Conservation (phyloP, 192 early-diverging fungal genomes). For the Lunasporangiospora selenospora region DNA sequence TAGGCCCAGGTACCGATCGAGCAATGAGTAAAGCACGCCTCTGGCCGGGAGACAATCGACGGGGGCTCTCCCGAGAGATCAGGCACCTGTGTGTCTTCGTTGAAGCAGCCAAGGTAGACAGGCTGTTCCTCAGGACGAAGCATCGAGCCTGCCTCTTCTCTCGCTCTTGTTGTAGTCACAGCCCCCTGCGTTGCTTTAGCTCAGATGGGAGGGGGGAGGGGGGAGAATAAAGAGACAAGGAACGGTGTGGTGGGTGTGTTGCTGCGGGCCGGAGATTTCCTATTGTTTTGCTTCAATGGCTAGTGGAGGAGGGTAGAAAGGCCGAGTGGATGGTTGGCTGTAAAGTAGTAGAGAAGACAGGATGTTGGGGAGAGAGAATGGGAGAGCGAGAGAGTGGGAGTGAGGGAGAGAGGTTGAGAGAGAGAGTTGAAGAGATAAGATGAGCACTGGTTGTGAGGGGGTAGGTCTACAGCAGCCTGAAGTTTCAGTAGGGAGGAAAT, state of each 20-base stretch:
- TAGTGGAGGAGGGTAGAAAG: not conserved
- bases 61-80: conserved; percentile 39
- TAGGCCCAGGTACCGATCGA: conserved; percentile 37
- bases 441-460: not conserved
- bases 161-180: no score
- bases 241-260: not conserved
- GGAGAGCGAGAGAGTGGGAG: not conserved
- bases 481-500: no score
- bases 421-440: not conserved
- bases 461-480: no score
- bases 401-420: not conserved
- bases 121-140: conserved; percentile 9
- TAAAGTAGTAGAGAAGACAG: not conserved
- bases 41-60: conserved; percentile 23
- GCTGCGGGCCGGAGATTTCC: no score
- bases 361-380: no score
- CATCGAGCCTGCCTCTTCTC: no score
- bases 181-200: no score
- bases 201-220: no score
- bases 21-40: conserved; percentile 43
- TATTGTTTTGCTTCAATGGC: not conserved
- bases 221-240: not conserved
- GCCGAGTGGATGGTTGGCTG: not conserved
- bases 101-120: conserved; percentile 29
- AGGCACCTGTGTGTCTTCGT: conserved; percentile 13